Evolutionary conservation across 371 early-diverging fungal species (phyloP), one percentile per base, ranked within the genome.

Genomic region (Paraphysoderma sedebokerense): DNA sequence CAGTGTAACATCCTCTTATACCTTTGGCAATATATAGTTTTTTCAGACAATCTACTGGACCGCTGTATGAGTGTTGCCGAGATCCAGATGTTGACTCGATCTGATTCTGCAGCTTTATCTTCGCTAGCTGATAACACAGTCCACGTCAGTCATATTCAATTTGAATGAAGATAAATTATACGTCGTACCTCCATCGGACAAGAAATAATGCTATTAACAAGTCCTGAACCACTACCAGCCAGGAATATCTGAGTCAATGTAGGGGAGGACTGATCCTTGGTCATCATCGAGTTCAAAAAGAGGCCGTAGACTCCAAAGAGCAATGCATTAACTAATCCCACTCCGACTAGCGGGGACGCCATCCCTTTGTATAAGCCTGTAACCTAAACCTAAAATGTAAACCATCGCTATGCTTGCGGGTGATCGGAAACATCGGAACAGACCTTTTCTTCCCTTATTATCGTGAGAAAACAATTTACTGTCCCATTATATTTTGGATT

Each of bases 311-410:
- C 76, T 17, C 81, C 76, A 59, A 86, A 86, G 44, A 86, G 60
- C 45, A 86, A 62, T 4, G 87, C 79, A 48, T 86, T 86, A 44
- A 86, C 85, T 1, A 83, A 79, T 13, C 81, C 79, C 23, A 84
- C 79, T 19, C 86, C 86, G n/a, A 81, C 61, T 47, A 85, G 55
- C 23, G 85, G 85, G 57, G 79, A 76, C 20, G 80, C 77, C 85
- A 85, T 85, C 23, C 84, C 77, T 64, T 74, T 77, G 51, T 72
- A 77, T 9, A 77, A 57, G 3, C 77, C 77, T 15, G 58, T 53
- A 41, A 77, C 56, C 26, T 27, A 41, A 28, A 20, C 9, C 46
- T 15, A 19, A 33, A 13, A 36, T 22, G 30, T n/a, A 33, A 33
- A 35, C 38, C 20, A 38, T 24, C 12, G 38, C 11, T 27, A 30